Base-by-base conservation (phyloP, 257 asterid species). In the Nicotiana undulata region DNA sequence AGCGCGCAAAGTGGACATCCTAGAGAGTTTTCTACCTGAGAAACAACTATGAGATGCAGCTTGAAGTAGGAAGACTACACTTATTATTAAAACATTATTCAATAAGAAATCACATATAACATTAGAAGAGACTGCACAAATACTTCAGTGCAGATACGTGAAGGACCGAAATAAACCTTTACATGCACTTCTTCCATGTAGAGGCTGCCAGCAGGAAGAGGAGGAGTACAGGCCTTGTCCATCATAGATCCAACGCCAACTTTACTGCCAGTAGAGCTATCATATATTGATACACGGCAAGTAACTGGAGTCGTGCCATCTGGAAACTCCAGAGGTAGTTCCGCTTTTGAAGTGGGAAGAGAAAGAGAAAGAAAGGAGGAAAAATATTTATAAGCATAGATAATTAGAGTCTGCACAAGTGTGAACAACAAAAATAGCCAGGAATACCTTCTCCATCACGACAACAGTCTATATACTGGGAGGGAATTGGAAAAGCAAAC, bases 241-340 rank as follows among this genome's bases (percentile, higher is more conserved):
- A 93, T 87, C 81, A 82, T 82, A 82, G 93, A 80, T 64, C 97
- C 98, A 26, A 90, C 91, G 22, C 94, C 95, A 77, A 93, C 97
- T 84, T 91, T 93, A 72, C 90, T 85, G 78, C 91, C 95, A 16
- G 91, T 74, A 31, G 93, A 90, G 63, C 89, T 87, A 85, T 92
- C 98, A 81, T 89, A 93, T 68, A 93, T 81, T 10, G 93, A 90
- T 44, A 92, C 97, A 31, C 95, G 95, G 85, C 97, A 93, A 37
- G 97, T 86, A 75, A 92, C 97, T 6, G 98, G 97, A 86, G 98
- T 92, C 67, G 95, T 92, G 80, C 98, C 98, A 85, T 93, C 97
- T 12, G 98, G 96, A 83, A 93, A 93, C 89, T 92, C 98, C 84
- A 93, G 84, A 29, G 98, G 98, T 65, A 92, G 90, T 86, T 90